Base-by-base conservation (phyloP, 2,329 filamentous ascomycete genomes). In the Colletotrichum camelliae region DNA sequence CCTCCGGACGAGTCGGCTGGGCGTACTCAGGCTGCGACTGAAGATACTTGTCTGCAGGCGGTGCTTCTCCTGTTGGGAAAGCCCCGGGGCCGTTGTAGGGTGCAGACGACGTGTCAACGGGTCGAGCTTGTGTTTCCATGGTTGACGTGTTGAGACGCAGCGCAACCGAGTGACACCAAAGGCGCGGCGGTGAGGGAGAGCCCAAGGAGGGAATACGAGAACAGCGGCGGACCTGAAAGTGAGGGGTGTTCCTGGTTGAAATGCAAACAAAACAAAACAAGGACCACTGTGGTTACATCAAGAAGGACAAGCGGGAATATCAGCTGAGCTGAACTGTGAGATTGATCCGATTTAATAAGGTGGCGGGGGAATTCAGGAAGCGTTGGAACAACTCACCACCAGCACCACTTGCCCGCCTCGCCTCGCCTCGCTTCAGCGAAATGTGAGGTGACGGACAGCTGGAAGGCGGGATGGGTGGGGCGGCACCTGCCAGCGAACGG, bases 381-480 rank as follows among this genome's bases (percentile, higher is more conserved):
- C 58, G 52, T 62, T 70, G 35, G 62, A 65, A 62, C 55, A 70
- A 57, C 67, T 70, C 58, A 76, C 67, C n/a, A 52, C 43, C 43
- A 21, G 9, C 31, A 33, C 7, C 31, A 33, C 31, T n/a, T 52
- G 43, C 43, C 43, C 43, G 58, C 58, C 58, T 62, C 58, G 58
- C 58, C 58, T 62, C 31, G 58, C 35, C 33, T 64, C 33, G 33
- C 61, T 33, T 29, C 27, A 48, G 57, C n/a, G 57, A 57, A 55
- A 48, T 52, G 43, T 52, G 43, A 52, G 43, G 73, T 64, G 62
- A 72, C 37, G 29, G 61, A 33, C 60, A 57, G 69, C 57, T 64
- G 64, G 58, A 66, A 67, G 72, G 61, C 72, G 72, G 72, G 58
- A 43, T 10, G 43, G 73, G 73, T 73, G 64, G 73, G 70, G 18